phyloP scores from a whole-genome alignment of 192 early-diverging fungal species.

The Thamnidium elegans region DNA sequence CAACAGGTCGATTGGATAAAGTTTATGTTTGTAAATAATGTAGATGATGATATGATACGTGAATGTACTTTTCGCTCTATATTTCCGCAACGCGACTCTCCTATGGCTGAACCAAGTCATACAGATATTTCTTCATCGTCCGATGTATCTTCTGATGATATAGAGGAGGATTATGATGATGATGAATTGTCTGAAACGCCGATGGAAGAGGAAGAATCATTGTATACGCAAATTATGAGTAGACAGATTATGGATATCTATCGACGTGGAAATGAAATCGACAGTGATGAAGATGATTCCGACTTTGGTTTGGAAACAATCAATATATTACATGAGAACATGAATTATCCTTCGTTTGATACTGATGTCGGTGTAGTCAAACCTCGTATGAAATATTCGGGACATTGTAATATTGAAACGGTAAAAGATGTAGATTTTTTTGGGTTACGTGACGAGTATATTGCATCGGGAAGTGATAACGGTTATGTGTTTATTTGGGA shows the following conservation, averaged over 20 bases:
- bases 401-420: conserved; percentile 43
- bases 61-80: too few species aligned
- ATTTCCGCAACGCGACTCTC: too few species aligned
- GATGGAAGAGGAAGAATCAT: background rate
- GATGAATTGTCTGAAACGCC: background rate
- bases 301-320: background rate
- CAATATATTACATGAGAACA: background rate
- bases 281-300: conserved; percentile 24
- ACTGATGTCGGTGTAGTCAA: background rate
- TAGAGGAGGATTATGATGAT: background rate
- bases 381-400: conserved; percentile 18
- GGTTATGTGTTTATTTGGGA: conserved; percentile 72
- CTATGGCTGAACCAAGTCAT: too few species aligned
- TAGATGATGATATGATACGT: too few species aligned
- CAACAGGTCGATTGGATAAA: too few species aligned
- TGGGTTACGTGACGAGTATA: conserved; percentile 60
- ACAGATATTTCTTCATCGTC: too few species aligned
- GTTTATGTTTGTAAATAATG: too few species aligned
- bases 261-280: background rate
- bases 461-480: conserved; percentile 79
- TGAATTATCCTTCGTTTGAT: background rate
- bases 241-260: conserved; percentile 4
- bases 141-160: background rate
- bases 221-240: conserved; percentile 8
- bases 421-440: conserved; percentile 76